These are phyloP conservation scores for Glycyrrhiza uralensis DNA, from an alignment of 306 rosid genomes.

Conservation along the genomic window DNA sequence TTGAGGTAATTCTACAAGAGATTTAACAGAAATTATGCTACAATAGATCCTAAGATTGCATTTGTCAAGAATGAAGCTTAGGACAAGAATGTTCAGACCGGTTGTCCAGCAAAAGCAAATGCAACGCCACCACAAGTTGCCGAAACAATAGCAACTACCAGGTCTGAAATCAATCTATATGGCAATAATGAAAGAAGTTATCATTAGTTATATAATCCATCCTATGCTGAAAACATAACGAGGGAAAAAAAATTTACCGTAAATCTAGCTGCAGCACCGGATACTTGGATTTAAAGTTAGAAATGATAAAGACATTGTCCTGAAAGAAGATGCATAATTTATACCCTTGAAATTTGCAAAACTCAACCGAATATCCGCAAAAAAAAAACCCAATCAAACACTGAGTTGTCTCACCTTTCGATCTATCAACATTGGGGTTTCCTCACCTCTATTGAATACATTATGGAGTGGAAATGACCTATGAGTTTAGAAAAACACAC, in stretches of 20 bases:
- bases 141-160: conserved; percentile 93
- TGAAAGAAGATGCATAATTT: conserved; percentile 37
- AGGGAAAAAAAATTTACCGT: conserved; percentile 45
- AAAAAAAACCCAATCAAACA: not conserved
- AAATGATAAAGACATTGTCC: conserved; percentile 92
- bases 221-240: not conserved
- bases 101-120: conserved; percentile 98
- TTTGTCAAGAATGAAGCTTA: conserved; percentile 20
- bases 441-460: conserved; percentile 89
- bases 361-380: conserved; percentile 3
- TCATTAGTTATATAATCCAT: conserved; percentile 20
- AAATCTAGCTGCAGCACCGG: conserved; percentile 92
- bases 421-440: conserved; percentile 91
- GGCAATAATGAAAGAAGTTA: conserved; percentile 22
- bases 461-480: conserved; percentile 79
- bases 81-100: conserved; percentile 57
- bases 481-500: conserved; percentile 16
- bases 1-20: not conserved
- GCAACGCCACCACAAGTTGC: conserved; percentile 99
- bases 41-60: conserved; percentile 2
- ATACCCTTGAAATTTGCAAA: conserved; percentile 12
- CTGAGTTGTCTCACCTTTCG: conserved; percentile 66
- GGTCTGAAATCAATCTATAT: conserved; percentile 84
- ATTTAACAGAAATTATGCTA: conserved; percentile 5
- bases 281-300: conserved; percentile 89